Evolutionary conservation across 2,329 filamentous ascomycete genomes (phyloP), one percentile per base, ranked within the genome.

Genomic region (Clonostachys solani): DNA sequence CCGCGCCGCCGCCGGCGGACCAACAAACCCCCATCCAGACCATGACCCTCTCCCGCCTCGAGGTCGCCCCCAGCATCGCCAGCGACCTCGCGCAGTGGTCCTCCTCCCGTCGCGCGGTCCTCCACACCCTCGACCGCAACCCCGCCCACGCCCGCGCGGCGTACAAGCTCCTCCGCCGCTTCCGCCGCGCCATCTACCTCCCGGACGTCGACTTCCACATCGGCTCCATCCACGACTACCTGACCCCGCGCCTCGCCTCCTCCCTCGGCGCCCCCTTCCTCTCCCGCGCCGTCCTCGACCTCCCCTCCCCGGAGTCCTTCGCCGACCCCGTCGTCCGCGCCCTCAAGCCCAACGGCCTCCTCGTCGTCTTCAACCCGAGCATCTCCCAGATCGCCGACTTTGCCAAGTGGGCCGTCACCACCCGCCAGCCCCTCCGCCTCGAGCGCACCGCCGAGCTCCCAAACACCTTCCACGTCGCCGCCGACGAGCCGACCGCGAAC

Each of bases 331-430:
- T 84, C 18, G 67, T 77, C 6, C 60, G 72, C n/a, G 80, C 83
- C 13, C 65, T 94, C 46, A 78, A 78, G 37, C 73, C 78, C 2
- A 79, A 87, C 56, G 87, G 83, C 0, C 69, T 79, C 9, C 68
- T 92, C 33, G 72, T 86, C 13, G 74, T 90, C 2, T 94, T 91
- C 67, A 83, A 82, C 53, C 89, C 89, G 1, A 89, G 83, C 55
- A 82, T 94, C 49, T 91, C 87, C 10, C 89, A 92, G 62, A 86
- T 92, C 47, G 81, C 77, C 38, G 76, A 83, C 6, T 87, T 84
- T 49, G 58, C 63, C 37, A 49, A 57, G 17, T 69, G 66, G 66
- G 67, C 78, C 12, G 12, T 38, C 36, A 18, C 15, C 7, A 66
- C 78, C 12, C 65, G 63, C 3, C 67, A 89, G 46, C 80, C 80